Evolutionary conservation across 73 alveolate species (phyloP).

Genomic region (Breviolum minutum): DNA sequence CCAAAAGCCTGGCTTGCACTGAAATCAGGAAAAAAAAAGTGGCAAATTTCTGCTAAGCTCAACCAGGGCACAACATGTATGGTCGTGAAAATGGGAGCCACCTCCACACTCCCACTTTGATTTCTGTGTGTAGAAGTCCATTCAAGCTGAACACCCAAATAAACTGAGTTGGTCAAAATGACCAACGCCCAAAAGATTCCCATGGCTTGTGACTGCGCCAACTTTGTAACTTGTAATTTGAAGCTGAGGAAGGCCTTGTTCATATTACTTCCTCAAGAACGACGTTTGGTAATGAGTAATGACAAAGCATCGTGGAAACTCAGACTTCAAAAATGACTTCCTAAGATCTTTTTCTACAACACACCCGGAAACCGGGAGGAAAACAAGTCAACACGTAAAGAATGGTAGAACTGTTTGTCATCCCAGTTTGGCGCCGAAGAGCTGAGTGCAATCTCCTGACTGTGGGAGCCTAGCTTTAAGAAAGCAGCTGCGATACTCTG

Average conservation of each 20-base stretch:
- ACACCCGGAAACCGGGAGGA: background rate
- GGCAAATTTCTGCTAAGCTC: too few relatives aligned
- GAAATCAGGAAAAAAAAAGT: too few relatives aligned
- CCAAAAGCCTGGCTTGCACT: too few relatives aligned
- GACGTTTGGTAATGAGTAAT: too few relatives aligned
- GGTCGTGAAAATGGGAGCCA: background rate
- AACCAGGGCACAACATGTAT: background rate
- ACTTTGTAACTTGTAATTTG: background rate
- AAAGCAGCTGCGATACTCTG: constrained; percentile 9
- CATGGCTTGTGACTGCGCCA: constrained; percentile 6
- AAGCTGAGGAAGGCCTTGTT: background rate
- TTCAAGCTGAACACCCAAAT: constrained; percentile 45
- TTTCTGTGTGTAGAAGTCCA: background rate
- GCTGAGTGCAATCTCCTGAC: background rate
- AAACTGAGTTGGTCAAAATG: constrained; percentile 35
- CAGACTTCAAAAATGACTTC: background rate
- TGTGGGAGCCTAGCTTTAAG: constrained; percentile 14
- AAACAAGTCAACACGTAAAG: background rate
- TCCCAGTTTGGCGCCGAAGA: background rate
- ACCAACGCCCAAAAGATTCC: constrained; percentile 21
- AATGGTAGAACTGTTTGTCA: background rate
- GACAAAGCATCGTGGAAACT: background rate
- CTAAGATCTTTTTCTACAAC: too few relatives aligned
- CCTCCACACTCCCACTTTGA: background rate
- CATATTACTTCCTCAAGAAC: background rate